Conservation (phyloP, 305 asterid genomes). For the Fraxinus albicans region DNA sequence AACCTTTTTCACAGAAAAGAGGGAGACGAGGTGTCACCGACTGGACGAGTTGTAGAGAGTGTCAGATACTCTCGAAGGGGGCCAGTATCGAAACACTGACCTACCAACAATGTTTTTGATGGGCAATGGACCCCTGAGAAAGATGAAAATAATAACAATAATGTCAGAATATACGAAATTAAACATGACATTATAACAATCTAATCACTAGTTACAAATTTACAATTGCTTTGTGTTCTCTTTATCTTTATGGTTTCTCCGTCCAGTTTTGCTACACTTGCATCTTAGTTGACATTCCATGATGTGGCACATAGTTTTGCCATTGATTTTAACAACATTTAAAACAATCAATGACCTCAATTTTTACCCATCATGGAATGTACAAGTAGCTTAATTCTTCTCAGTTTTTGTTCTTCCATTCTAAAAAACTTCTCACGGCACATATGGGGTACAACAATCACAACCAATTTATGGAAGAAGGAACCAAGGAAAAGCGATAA, state of each 20-base stretch:
- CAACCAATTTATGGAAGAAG: background rate
- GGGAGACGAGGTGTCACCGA: background rate
- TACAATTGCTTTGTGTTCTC: background rate
- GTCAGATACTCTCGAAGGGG: conserved; percentile 48
- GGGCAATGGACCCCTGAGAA: conserved; percentile 56
- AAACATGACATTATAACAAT: background rate
- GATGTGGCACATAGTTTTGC: background rate
- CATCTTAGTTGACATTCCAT: background rate
- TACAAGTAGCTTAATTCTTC: background rate
- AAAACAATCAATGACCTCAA: background rate
- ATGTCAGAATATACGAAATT: background rate
- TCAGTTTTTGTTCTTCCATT: background rate
- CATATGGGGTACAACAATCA: background rate
- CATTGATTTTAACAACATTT: background rate
- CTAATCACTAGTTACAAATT: background rate
- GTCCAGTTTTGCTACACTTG: background rate
- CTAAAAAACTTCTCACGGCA: background rate
- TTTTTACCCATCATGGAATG: background rate
- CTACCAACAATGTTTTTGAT: conserved; percentile 44
- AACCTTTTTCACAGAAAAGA: conserved; percentile 16
- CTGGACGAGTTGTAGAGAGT: conserved; percentile 20
- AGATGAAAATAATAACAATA: background rate
- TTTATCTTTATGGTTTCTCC: background rate
- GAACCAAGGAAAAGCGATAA: background rate
- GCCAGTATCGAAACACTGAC: conserved; percentile 54